phyloP scores from a whole-genome alignment of 2,329 filamentous ascomycete genomes.

The Fusarium euwallaceae region DNA sequence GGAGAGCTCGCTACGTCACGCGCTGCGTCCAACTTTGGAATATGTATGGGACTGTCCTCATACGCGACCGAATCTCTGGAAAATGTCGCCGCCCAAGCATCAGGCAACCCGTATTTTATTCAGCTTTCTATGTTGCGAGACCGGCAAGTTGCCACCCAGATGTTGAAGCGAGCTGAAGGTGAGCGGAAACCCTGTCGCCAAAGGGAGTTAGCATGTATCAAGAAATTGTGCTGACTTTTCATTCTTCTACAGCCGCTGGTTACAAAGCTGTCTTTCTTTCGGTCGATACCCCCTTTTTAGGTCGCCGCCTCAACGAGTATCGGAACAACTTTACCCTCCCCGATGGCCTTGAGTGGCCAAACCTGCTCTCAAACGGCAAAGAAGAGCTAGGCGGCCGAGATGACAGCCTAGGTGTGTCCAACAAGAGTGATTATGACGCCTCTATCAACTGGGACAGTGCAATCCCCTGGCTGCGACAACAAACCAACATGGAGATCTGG shows the following conservation, averaged over 20 bases:
- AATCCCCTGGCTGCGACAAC: slow-evolving; percentile 70
- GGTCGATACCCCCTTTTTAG: slow-evolving; percentile 68
- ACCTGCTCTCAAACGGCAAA: slow-evolving; percentile 49
- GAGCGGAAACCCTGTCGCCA: not conserved
- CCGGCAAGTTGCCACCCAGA: not conserved
- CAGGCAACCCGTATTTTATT: not conserved
- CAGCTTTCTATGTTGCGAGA: not conserved
- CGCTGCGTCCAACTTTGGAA: slow-evolving; percentile 45
- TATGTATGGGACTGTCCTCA: slow-evolving; percentile 43
- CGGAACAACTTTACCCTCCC: slow-evolving; percentile 60
- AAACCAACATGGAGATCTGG: slow-evolving; percentile 58
- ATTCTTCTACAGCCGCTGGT: slow-evolving; percentile 43
- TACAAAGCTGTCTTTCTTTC: slow-evolving; percentile 68
- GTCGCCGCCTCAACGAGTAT: slow-evolving; percentile 59
- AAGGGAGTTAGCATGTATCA: not conserved
- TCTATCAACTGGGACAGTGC: slow-evolving; percentile 52
- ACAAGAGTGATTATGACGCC: not conserved
- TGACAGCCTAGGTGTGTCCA: slow-evolving; percentile 36
- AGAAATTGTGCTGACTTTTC: not conserved
- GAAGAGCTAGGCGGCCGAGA: slow-evolving; percentile 4
- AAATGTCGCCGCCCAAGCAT: slow-evolving; percentile 20
- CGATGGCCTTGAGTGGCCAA: slow-evolving; percentile 54
- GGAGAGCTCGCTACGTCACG: slow-evolving; percentile 44
- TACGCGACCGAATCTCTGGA: slow-evolving; percentile 31
- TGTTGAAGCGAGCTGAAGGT: not conserved